These are phyloP conservation scores for Dryas octopetala DNA, from an alignment of 306 rosid species.

Conservation along the genomic window DNA sequence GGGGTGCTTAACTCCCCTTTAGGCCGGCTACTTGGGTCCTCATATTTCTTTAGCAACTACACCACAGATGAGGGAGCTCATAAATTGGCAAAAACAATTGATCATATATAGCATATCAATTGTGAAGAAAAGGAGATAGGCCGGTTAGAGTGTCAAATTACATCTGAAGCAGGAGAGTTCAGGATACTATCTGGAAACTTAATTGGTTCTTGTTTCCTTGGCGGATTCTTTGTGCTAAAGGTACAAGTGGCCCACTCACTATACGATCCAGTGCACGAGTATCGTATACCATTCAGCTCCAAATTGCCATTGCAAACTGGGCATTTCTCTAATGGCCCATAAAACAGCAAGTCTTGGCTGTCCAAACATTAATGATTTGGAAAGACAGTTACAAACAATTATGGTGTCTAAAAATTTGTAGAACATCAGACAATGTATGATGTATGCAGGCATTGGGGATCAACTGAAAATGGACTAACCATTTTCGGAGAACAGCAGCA, in stretches of 20 bases:
- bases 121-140: background rate
- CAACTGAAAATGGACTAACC: slow-evolving; percentile 35
- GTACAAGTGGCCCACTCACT: slow-evolving; percentile 85
- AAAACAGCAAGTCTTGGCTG: slow-evolving; percentile 84
- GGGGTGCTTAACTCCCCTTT: slow-evolving; percentile 45
- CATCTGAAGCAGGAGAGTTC: slow-evolving; percentile 53
- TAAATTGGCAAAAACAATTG: background rate
- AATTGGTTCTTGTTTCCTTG: slow-evolving; percentile 56
- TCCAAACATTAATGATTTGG: slow-evolving; percentile 4
- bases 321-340: slow-evolving; percentile 65
- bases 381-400: background rate
- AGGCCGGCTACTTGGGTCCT: slow-evolving; percentile 48
- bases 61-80: background rate
- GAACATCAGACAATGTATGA: too few relatives aligned
- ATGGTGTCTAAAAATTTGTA: background rate
- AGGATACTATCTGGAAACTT: slow-evolving; percentile 66
- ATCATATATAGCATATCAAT: background rate
- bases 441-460: background rate
- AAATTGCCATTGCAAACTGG: slow-evolving; percentile 65
- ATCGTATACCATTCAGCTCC: slow-evolving; percentile 63
- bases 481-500: slow-evolving; percentile 41
- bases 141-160: slow-evolving; percentile 26
- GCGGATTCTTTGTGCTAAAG: slow-evolving; percentile 65
- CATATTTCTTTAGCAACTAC: slow-evolving; percentile 69
- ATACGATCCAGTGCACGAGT: slow-evolving; percentile 58